Evolutionary conservation across 2,329 filamentous ascomycete species (phyloP).

Genomic region (Ramularia endophylla): DNA sequence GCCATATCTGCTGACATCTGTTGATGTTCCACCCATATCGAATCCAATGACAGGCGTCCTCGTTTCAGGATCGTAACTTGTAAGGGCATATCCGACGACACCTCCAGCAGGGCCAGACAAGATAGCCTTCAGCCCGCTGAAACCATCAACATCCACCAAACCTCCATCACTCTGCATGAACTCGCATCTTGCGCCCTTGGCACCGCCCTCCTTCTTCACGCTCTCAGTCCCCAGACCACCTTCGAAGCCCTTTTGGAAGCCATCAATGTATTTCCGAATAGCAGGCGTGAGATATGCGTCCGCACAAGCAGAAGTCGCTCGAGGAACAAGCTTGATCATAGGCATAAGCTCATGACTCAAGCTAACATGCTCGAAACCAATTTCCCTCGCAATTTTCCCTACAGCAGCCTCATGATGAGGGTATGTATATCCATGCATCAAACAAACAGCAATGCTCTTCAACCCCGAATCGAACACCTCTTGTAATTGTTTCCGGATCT

Average conservation of each 20-base stretch:
- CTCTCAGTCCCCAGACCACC: constrained; percentile 73
- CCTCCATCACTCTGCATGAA: constrained; percentile 85
- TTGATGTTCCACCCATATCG: constrained; percentile 92
- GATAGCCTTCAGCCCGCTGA: constrained; percentile 80
- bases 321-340: constrained; percentile 78
- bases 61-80: constrained; percentile 78
- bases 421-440: constrained; percentile 92
- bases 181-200: constrained; percentile 73
- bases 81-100: constrained; percentile 87
- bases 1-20: constrained; percentile 77
- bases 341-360: constrained; percentile 75
- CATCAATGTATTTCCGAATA: constrained; percentile 69
- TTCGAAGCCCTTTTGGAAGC: constrained; percentile 73
- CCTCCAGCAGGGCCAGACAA: constrained; percentile 88
- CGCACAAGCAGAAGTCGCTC: constrained; percentile 70
- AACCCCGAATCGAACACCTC: constrained; percentile 65
- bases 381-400: constrained; percentile 67
- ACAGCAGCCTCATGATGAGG: constrained; percentile 77
- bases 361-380: constrained; percentile 79
- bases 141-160: constrained; percentile 66
- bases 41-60: constrained; percentile 87
- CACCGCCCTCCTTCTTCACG: constrained; percentile 59
- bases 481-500: constrained; percentile 57
- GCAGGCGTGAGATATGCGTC: constrained; percentile 76
- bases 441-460: constrained; percentile 76